These are phyloP conservation scores for Quercus dentata DNA, from an alignment of 306 rosid genomes.

Conservation along the genomic window DNA sequence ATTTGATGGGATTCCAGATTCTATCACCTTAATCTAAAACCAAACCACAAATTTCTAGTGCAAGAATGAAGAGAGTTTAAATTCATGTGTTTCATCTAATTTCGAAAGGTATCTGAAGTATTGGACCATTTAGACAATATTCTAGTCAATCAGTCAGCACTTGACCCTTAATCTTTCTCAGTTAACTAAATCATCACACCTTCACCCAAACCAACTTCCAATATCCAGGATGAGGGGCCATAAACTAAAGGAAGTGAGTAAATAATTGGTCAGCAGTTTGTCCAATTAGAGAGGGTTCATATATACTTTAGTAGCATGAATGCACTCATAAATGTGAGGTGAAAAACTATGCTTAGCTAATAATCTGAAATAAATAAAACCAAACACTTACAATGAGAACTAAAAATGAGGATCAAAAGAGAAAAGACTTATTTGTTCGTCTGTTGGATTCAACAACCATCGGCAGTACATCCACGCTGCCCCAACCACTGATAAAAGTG, in stretches of 20 bases:
- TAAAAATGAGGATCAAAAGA: slow-evolving; percentile 56
- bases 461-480: slow-evolving; percentile 82
- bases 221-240: not conserved
- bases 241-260: not conserved
- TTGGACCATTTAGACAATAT: not conserved
- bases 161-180: not conserved
- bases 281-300: not conserved
- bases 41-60: not conserved
- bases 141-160: not conserved
- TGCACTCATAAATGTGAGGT: not conserved
- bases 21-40: not conserved
- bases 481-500: slow-evolving; percentile 82
- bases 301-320: not conserved
- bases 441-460: slow-evolving; percentile 90
- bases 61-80: not conserved
- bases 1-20: not conserved
- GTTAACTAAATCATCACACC: not conserved
- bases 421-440: slow-evolving; percentile 69
- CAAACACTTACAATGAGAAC: slow-evolving; percentile 36
- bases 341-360: slow-evolving; percentile 2
- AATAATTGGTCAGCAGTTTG: not conserved
- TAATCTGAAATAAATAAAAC: not conserved
- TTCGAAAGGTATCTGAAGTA: not conserved
- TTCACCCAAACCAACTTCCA: not conserved
- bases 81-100: not conserved